phyloP scores from a whole-genome alignment of 345 rosid genomes.

The Boechera stricta region DNA sequence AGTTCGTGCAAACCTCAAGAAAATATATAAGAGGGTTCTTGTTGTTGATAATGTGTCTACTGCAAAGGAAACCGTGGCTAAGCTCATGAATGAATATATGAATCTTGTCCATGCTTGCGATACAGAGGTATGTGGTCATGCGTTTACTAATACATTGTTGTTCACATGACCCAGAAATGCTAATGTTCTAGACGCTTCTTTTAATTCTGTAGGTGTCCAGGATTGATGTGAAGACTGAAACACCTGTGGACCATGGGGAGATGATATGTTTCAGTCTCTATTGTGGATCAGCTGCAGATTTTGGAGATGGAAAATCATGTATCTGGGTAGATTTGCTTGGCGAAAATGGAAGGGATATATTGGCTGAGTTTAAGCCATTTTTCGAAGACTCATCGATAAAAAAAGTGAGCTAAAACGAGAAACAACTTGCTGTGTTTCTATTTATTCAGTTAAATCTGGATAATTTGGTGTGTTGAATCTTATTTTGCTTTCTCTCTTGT shows the following conservation, averaged over 20 bases:
- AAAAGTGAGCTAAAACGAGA: conserved; percentile 56
- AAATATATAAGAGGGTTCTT: conserved; percentile 60
- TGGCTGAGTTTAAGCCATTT: conserved; percentile 73
- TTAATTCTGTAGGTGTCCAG: conserved; percentile 66
- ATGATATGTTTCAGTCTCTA: conserved; percentile 89
- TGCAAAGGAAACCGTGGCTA: conserved; percentile 67
- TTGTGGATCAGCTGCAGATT: conserved; percentile 80
- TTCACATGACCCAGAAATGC: conserved; percentile 19
- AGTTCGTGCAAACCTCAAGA: conserved; percentile 55
- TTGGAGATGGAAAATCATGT: conserved; percentile 89
- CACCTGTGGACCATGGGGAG: conserved; percentile 93
- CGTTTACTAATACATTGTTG: conserved; percentile 5
- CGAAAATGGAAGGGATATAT: conserved; percentile 67
- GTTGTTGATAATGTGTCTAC: conserved; percentile 62
- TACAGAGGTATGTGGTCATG: conserved; percentile 72
- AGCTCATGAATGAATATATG: conserved; percentile 66
- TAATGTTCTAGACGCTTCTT: neutral
- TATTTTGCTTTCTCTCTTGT: conserved; percentile 4
- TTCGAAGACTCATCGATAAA: conserved; percentile 70
- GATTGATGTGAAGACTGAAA: conserved; percentile 87
- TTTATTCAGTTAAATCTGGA: neutral
- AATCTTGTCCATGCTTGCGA: conserved; percentile 91
- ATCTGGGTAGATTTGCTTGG: conserved; percentile 97
- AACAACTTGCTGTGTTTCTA: neutral
- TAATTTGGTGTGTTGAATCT: conserved; percentile 8